Conservation (phyloP, 108 stramenopile genomes). For the Cyclotella kingstonii region DNA sequence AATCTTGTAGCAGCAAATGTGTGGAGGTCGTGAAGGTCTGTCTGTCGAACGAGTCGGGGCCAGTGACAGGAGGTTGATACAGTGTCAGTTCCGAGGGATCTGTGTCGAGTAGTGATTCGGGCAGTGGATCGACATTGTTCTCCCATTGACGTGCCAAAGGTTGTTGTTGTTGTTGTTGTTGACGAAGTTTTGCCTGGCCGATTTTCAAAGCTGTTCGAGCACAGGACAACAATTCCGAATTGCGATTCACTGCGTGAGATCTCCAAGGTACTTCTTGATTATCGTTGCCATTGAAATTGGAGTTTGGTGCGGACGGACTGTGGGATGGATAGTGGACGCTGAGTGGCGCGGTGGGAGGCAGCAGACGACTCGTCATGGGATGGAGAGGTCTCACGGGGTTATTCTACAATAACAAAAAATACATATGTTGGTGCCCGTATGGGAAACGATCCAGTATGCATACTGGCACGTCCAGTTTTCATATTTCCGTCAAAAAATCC, state of each 20-base stretch:
- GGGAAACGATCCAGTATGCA: too few relatives aligned
- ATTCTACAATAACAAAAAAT: too few relatives aligned
- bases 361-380: too few relatives aligned
- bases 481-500: too few relatives aligned
- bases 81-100: constrained; percentile 32
- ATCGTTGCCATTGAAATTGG: too few relatives aligned
- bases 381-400: too few relatives aligned
- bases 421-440: too few relatives aligned
- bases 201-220: constrained; percentile 78
- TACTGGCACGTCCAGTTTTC: too few relatives aligned
- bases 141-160: not conserved
- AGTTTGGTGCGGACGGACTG: not conserved
- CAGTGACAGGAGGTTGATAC: constrained; percentile 4
- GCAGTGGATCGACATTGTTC: constrained; percentile 5
- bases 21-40: not conserved
- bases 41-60: not conserved
- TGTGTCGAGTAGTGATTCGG: constrained; percentile 32
- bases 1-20: constrained; percentile 53
- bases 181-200: constrained; percentile 38
- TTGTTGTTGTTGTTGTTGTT: constrained; percentile 17
- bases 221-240: constrained; percentile 70
- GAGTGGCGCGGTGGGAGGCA: too few relatives aligned
- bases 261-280: too few relatives aligned
- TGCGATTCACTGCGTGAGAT: constrained; percentile 64
- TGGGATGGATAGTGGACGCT: not conserved